These are phyloP conservation scores for Neolentinus lepideus DNA, from an alignment of 1,284 basidiomycete genomes.

Conservation along the genomic window DNA sequence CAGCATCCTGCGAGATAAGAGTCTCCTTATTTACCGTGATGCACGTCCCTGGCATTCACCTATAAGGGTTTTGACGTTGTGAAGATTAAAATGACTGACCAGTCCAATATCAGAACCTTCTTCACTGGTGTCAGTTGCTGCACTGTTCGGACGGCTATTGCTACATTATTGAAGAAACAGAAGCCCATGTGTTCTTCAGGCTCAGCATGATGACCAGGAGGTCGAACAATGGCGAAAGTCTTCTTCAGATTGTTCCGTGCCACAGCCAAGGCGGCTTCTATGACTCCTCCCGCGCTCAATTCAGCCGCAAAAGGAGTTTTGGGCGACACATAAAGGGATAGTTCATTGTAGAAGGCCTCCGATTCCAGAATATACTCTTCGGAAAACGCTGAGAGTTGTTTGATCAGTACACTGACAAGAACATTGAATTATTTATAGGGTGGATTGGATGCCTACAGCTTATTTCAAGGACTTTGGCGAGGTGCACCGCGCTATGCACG, in stretches of 20 bases:
- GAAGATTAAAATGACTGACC: constrained; percentile 46
- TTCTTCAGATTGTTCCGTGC: constrained; percentile 79
- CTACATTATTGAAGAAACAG: constrained; percentile 99
- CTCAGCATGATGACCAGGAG: constrained; percentile 98
- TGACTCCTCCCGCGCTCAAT: constrained; percentile 90
- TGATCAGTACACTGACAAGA: too few relatives aligned
- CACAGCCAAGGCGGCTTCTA: constrained; percentile 87
- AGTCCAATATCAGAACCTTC: constrained; percentile 90
- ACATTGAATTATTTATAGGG: constrained; percentile 14
- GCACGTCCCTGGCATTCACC: constrained; percentile 75
- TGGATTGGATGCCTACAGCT: constrained; percentile 42
- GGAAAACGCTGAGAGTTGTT: constrained; percentile 47
- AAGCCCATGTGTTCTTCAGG: constrained; percentile 98
- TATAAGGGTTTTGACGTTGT: constrained; percentile 10
- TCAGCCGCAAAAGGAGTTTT: constrained; percentile 82
- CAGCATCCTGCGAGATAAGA: not conserved
- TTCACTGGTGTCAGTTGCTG: constrained; percentile 64
- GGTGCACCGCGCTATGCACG: constrained; percentile 86
- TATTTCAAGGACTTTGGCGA: constrained; percentile 83
- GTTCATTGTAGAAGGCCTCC: constrained; percentile 75
- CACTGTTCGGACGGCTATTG: constrained; percentile 82
- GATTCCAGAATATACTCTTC: constrained; percentile 69
- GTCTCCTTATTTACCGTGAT: constrained; percentile 64
- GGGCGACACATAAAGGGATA: constrained; percentile 90
- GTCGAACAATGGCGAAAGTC: constrained; percentile 92